A percentile compares a stretch with the other conserved stretches of the same genome.
Evolutionary conservation across 306 rosid species (phyloP).

Genomic region (Gastrolobium bilobum): DNA sequence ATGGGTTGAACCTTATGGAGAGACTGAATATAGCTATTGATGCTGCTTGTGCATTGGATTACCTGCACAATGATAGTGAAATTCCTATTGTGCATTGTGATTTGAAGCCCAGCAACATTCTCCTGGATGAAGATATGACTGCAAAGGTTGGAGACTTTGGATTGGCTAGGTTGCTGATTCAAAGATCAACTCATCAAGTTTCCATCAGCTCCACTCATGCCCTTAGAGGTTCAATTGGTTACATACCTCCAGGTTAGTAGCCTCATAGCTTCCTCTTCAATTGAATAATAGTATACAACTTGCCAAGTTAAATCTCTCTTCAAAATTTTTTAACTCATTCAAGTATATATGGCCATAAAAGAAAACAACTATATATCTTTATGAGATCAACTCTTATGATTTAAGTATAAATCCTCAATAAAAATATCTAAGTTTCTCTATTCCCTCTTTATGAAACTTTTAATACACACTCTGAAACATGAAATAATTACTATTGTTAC

Average conservation of each 20-base stretch:
- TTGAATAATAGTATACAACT: background rate
- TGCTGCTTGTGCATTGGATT: constrained; percentile 70
- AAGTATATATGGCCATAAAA: background rate
- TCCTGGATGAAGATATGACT: constrained; percentile 65
- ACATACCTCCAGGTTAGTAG: constrained; percentile 83
- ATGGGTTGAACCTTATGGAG: constrained; percentile 63
- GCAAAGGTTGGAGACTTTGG: constrained; percentile 90
- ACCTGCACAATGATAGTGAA: constrained; percentile 76
- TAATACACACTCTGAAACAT: background rate
- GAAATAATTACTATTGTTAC: background rate
- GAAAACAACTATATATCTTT: too few species aligned
- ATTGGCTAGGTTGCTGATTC: constrained; percentile 67
- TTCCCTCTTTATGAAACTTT: constrained; percentile 6
- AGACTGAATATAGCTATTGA: constrained; percentile 74
- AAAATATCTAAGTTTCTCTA: background rate
- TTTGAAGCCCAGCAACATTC: constrained; percentile 84
- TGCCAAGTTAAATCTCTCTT: background rate
- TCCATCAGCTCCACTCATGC: constrained; percentile 63
- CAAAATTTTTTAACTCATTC: background rate
- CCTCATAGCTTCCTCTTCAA: background rate
- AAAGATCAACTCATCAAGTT: constrained; percentile 48
- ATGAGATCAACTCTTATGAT: too few species aligned
- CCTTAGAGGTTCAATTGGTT: constrained; percentile 82
- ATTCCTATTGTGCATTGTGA: constrained; percentile 80
- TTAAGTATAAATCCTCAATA: background rate